phyloP scores from a whole-genome alignment of 148 eudicot genomes.

The Rhododendron ferrugineum region DNA sequence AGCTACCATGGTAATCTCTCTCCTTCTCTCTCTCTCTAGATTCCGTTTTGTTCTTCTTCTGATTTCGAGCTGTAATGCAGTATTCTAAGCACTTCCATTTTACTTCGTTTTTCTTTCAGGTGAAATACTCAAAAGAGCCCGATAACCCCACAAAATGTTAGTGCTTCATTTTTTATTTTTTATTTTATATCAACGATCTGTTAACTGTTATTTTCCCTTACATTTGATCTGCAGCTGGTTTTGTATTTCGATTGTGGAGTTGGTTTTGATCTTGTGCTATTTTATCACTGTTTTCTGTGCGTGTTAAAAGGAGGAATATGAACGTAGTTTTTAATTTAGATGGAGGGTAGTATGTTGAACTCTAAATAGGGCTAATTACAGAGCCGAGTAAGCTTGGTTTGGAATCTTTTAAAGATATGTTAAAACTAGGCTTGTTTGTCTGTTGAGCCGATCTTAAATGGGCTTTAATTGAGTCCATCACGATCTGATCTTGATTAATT shows the following conservation, averaged over 20 bases:
- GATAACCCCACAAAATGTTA: slow-evolving; percentile 69
- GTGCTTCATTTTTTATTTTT: background rate
- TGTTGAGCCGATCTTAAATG: background rate
- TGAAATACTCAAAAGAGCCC: slow-evolving; percentile 69
- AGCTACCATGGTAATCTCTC: background rate
- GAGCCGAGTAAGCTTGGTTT: too few relatives aligned
- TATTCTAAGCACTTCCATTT: background rate
- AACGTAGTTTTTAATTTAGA: background rate
- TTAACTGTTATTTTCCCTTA: background rate
- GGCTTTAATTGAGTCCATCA: background rate
- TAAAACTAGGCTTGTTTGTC: background rate
- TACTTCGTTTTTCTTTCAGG: slow-evolving; percentile 16
- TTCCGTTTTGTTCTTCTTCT: background rate
- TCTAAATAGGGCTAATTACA: background rate
- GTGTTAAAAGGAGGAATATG: background rate
- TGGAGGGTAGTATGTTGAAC: background rate
- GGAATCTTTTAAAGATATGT: background rate
- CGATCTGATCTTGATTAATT: background rate
- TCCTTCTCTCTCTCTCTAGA: background rate
- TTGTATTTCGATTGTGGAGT: background rate
- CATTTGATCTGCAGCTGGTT: background rate
- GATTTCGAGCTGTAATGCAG: background rate
- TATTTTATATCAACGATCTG: background rate
- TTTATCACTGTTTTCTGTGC: background rate
- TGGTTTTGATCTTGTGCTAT: background rate